Evolutionary conservation across 257 asterid species (phyloP).

Genomic region (Nicotiana tabacum): DNA sequence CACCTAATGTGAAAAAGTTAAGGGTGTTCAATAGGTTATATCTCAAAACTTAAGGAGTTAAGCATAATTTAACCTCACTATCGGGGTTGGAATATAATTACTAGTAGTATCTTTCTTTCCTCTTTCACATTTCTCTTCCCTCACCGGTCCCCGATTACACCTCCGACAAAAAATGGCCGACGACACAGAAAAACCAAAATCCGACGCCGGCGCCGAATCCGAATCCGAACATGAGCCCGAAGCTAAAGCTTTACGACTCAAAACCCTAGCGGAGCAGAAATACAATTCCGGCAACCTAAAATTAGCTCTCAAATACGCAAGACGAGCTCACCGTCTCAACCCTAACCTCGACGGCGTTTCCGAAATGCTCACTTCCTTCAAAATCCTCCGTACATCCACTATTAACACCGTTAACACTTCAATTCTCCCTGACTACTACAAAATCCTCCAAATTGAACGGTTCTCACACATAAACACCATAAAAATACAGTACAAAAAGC

Average conservation of each 20-base stretch:
- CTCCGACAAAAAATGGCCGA: conserved; percentile 24
- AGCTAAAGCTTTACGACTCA: conserved; percentile 51
- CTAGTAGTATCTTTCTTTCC: background rate
- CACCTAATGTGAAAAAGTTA: no score
- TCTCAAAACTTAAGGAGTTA: no score
- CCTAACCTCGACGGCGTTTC: conserved; percentile 52
- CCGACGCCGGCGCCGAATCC: no score
- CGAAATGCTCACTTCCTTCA: conserved; percentile 59
- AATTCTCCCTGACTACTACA: conserved; percentile 56
- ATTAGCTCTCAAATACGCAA: conserved; percentile 60
- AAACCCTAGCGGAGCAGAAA: conserved; percentile 48
- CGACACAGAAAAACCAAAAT: background rate
- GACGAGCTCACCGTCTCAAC: conserved; percentile 52
- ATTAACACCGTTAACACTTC: background rate
- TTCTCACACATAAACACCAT: conserved; percentile 54
- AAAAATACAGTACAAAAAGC: conserved; percentile 69
- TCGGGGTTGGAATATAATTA: no score
- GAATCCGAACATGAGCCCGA: background rate
- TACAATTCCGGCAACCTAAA: conserved; percentile 53
- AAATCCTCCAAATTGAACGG: conserved; percentile 59
- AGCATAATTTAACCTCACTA: no score
- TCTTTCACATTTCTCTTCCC: background rate
- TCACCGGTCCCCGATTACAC: background rate
- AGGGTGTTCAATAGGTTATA: no score
- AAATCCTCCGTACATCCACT: conserved; percentile 44